Evolutionary conservation across 495 filamentous ascomycete genomes (phyloP), one percentile per base, ranked within the genome.

Genomic region (Neurospora intermedia): DNA sequence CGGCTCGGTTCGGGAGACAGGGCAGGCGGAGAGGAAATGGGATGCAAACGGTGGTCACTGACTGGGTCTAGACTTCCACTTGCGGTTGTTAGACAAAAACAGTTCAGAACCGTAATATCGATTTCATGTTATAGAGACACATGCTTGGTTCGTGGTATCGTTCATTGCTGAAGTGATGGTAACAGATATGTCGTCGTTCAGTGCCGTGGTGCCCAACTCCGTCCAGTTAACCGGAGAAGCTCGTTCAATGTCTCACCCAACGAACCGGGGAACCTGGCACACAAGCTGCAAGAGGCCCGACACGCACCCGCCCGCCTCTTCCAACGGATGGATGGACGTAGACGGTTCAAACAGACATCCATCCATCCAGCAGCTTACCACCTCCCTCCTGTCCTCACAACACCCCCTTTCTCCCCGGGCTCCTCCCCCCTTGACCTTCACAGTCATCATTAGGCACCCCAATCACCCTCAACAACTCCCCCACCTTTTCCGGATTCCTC

Each of bases 391-490:
- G 4, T 0, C 54, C 54, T 59, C 48, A 62, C 54, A 62, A 35
- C 54, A 62, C 1, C 6, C 27, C 11, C 54, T 16, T 31, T 6
- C 27, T 62, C 23, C 0, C 48, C 1, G 9, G 9, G 1, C 9
- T 48, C 4, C 20, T 27, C 15, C 7, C 43, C 16, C 18, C 16
- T 27, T 27, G 1, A 27, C 27, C 35, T 6, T 38, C 6, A 38
- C 20, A 15, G 11, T 70, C 39, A 2, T 70, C 39, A 2, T 18
- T 42, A 3, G 90, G 85, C 48, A 91, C 82, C 1, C 92, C 92
- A 75, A 94, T 89, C 43, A 83, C 84, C 66, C 78, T 79, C 43
- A 95, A 79, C 18, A 92, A 80, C 59, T 83, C 79, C n/a, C 80
- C 77, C 71, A 94, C 76, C 73, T 82, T 79, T 16, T 81, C 81